These are phyloP conservation scores for Gonium pectorale DNA, from an alignment of 139 green algal species.

Conservation along the genomic window DNA sequence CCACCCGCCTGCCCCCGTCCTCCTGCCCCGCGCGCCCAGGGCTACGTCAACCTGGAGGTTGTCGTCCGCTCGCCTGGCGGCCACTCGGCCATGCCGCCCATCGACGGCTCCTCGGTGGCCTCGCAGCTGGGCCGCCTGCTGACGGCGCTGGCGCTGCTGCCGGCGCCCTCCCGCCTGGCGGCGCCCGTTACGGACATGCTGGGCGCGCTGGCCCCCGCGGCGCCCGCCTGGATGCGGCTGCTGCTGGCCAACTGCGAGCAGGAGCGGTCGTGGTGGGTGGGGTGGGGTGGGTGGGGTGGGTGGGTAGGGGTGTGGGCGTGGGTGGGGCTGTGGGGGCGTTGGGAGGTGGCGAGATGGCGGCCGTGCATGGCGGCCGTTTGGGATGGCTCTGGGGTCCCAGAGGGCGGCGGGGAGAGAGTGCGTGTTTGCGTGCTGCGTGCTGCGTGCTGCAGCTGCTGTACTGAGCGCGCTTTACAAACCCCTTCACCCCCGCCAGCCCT, in stretches of 20 bases:
- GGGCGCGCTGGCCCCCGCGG: constrained; percentile 50
- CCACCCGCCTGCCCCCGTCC: not conserved
- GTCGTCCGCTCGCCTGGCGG: constrained; percentile 55
- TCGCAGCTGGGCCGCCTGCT: constrained; percentile 4
- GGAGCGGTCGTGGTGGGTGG: not conserved
- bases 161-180: constrained; percentile 49
- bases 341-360: too few relatives aligned
- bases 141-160: not conserved
- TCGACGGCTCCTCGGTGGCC: constrained; percentile 56
- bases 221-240: constrained; percentile 11
- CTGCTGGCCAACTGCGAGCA: not conserved
- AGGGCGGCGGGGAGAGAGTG: too few relatives aligned
- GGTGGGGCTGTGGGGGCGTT: too few relatives aligned
- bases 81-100: constrained; percentile 76
- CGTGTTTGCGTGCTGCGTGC: too few relatives aligned
- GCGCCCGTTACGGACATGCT: constrained; percentile 71
- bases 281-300: too few relatives aligned
- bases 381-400: too few relatives aligned
- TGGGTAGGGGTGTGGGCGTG: too few relatives aligned
- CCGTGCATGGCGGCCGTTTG: too few relatives aligned
- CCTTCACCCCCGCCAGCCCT: too few relatives aligned
- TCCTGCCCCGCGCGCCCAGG: constrained; percentile 3
- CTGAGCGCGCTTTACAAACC: too few relatives aligned
- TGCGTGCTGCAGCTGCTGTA: too few relatives aligned
- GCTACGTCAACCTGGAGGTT: constrained; percentile 12